Percentiles rank a stretch among this genome's conserved stretches.
phyloP scores from a whole-genome alignment of 1,284 basidiomycete species.

The Papiliotrema nemorosa region DNA sequence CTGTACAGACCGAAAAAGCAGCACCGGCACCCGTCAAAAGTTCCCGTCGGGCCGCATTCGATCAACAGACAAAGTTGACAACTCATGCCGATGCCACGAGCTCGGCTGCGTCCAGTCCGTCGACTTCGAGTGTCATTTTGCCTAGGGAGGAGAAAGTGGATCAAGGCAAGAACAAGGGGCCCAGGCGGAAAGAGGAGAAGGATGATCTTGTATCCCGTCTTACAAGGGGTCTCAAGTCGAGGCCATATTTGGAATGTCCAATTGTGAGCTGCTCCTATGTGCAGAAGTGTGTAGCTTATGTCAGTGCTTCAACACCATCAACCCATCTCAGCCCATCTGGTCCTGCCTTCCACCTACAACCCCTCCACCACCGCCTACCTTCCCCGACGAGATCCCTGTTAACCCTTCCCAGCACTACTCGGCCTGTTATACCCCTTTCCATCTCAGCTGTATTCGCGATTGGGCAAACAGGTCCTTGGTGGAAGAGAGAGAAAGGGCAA shows the following conservation, averaged over 20 bases:
- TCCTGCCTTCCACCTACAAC: conserved; percentile 42
- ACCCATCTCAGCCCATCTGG: conserved; percentile 45
- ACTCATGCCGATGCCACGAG: conserved; percentile 4
- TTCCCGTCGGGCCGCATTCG: conserved; percentile 36
- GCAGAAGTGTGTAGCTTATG: background rate
- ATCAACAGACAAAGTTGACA: conserved; percentile 28
- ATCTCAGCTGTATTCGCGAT: conserved; percentile 60
- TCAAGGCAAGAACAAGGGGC: conserved; percentile 2
- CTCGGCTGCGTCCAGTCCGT: background rate
- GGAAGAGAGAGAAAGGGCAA: conserved; percentile 50
- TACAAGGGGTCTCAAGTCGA: conserved; percentile 36
- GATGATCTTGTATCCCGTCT: conserved; percentile 45
- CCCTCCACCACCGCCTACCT: conserved; percentile 12
- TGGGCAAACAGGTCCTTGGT: conserved; percentile 72
- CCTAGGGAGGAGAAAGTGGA: conserved; percentile 1
- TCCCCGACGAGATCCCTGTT: conserved; percentile 61
- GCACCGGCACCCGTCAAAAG: conserved; percentile 6
- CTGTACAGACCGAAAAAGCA: background rate
- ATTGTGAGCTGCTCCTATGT: conserved; percentile 31
- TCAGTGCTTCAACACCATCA: conserved; percentile 48
- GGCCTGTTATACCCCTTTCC: conserved; percentile 49
- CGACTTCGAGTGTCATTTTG: background rate
- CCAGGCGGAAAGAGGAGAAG: conserved; percentile 28
- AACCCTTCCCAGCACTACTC: conserved; percentile 46
- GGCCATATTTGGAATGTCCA: conserved; percentile 47